Evolutionary conservation across 73 alveolate genomes (phyloP).

Genomic region (Effrenium voratum): DNA sequence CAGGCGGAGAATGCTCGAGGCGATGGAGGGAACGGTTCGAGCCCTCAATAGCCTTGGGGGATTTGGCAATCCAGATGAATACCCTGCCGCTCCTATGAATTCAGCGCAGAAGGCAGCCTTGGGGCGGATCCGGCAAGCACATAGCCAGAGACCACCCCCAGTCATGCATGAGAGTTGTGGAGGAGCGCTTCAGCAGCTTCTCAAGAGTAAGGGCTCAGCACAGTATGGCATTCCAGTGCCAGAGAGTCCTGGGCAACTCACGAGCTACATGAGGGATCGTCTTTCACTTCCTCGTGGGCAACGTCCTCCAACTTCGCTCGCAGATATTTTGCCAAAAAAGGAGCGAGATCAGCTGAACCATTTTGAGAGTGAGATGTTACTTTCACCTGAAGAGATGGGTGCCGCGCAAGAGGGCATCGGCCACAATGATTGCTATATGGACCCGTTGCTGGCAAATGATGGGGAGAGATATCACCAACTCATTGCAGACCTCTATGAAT

Average conservation of each 20-base stretch:
- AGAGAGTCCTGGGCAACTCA: neutral
- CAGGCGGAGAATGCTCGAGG: neutral
- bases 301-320: neutral
- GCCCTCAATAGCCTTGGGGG: slow-evolving; percentile 5
- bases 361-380: neutral
- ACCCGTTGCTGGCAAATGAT: neutral
- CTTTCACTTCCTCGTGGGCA: slow-evolving; percentile 5
- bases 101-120: neutral
- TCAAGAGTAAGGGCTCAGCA: neutral
- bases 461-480: neutral
- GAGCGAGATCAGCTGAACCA: neutral
- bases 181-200: slow-evolving; percentile 21
- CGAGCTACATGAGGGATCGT: too few relatives aligned
- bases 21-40: neutral
- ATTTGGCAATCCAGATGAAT: neutral
- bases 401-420: neutral
- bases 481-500: neutral
- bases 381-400: neutral
- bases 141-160: neutral
- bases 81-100: neutral
- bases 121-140: neutral
- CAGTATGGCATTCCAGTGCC: neutral
- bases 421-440: neutral
- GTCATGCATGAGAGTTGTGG: too few relatives aligned
- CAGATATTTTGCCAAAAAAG: neutral